Conservation (phyloP, 1,284 basidiomycete genomes). For the Agaricales sp. region DNA sequence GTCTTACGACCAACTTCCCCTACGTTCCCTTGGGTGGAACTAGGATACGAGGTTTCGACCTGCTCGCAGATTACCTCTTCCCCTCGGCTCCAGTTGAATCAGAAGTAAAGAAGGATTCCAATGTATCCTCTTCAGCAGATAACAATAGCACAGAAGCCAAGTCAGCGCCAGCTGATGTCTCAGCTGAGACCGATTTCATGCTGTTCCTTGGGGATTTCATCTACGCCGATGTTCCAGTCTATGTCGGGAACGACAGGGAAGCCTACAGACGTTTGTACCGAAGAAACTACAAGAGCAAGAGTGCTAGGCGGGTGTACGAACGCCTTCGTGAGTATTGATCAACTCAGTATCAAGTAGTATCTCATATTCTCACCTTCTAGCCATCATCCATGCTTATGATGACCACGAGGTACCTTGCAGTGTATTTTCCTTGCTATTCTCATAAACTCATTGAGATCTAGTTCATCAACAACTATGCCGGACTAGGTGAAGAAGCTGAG, state of each 20-base stretch:
- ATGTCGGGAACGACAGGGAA: conserved; percentile 43
- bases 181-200: conserved; percentile 38
- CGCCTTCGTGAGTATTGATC: conserved; percentile 40
- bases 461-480: conserved; percentile 54
- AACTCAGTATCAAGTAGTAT: background rate
- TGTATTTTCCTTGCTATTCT: background rate
- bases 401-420: conserved; percentile 48
- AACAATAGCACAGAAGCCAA: background rate
- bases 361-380: conserved; percentile 21
- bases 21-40: conserved; percentile 42
- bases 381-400: conserved; percentile 53
- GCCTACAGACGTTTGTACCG: conserved; percentile 57
- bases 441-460: conserved; percentile 2
- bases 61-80: conserved; percentile 47
- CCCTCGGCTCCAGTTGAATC: background rate
- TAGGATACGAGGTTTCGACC: conserved; percentile 58
- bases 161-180: background rate
- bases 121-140: background rate
- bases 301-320: conserved; percentile 59
- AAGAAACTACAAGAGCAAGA: conserved; percentile 51
- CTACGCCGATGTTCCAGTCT: conserved; percentile 66
- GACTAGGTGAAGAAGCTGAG: conserved; percentile 40
- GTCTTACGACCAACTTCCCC: conserved; percentile 56
- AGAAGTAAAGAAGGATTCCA: background rate
- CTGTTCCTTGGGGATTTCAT: conserved; percentile 67